Conservation (phyloP, 768 basidiomycete species). For the Phlebiopsis gigantea region DNA sequence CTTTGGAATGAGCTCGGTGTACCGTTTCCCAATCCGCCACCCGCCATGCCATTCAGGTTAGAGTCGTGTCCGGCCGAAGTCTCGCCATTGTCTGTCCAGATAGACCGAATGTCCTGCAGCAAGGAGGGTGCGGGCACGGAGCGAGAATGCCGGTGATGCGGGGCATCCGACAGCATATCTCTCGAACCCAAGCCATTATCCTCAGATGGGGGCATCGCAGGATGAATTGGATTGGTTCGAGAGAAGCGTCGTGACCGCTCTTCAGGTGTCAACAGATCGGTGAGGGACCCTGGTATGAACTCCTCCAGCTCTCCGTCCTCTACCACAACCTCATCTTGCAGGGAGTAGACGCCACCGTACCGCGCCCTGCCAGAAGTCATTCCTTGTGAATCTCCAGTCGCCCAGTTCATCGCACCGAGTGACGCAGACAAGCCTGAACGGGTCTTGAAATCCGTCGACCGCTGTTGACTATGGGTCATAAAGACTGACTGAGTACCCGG, state of each 20-base stretch:
- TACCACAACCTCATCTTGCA: slow-evolving; percentile 34
- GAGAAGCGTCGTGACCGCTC: slow-evolving; percentile 82
- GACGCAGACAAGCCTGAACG: slow-evolving; percentile 57
- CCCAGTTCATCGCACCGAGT: slow-evolving; percentile 50
- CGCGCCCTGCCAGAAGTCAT: slow-evolving; percentile 1
- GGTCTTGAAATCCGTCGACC: slow-evolving; percentile 30
- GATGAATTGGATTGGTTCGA: slow-evolving; percentile 49
- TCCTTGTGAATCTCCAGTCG: slow-evolving; percentile 23
- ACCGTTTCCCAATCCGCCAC: slow-evolving; percentile 29
- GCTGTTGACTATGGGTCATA: slow-evolving; percentile 29
- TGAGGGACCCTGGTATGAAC: slow-evolving; percentile 83
- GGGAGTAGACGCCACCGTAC: slow-evolving; percentile 7
- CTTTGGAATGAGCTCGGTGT: slow-evolving; percentile 54
- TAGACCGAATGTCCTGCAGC: slow-evolving; percentile 69
- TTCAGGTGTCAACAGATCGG: slow-evolving; percentile 83
- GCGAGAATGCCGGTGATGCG: slow-evolving; percentile 71
- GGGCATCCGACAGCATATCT: slow-evolving; percentile 21
- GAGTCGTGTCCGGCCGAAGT: slow-evolving; percentile 30
- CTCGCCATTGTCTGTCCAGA: slow-evolving; percentile 65
- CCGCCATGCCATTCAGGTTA: slow-evolving; percentile 9
- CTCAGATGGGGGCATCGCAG: slow-evolving; percentile 16
- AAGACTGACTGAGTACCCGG: slow-evolving; percentile 62
- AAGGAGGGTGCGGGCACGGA: slow-evolving; percentile 78
- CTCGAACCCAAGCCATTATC: slow-evolving; percentile 17
- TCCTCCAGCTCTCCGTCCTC: slow-evolving; percentile 83